Base-by-base conservation (phyloP, 2,329 filamentous ascomycete species). In the Cordyceps cicadae region DNA sequence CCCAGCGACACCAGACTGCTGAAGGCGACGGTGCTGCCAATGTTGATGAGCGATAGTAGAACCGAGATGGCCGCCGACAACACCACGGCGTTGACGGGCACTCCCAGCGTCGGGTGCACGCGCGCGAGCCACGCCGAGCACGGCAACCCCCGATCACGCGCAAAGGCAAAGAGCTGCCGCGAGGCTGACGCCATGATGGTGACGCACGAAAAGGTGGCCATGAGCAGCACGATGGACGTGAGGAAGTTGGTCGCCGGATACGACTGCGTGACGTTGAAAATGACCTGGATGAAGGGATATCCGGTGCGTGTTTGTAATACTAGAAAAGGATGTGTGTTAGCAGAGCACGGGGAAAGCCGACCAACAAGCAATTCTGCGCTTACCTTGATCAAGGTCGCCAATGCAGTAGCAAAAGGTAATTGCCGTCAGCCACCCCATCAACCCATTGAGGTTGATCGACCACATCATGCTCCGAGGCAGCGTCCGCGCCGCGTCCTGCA, bases 61-160 rank as follows among this genome's bases (percentile, higher is more conserved):
- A 70, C 65, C 0, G 79, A 79, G 26, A 76, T 74, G 3, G 73
- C 69, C 46, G 75, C 79, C n/a, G 77, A 79, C 21, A 58, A 7
- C 1, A 59, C 73, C 7, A 89, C 72, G 0, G 85, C 79, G 66
- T 88, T 86, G 24, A 88, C 71, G 1, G 86, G 86, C 2, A 87
- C 79, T 1, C 80, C 79, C 1, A 87, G 76, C 24, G 69, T 76
- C 0, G 77, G 75, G 67, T 88, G 82, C 2, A 88, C 79, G 56
- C 75, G 76, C 37, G 83, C 78, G 62, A 87, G 85, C 65, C 83
- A 72, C 2, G 68, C 72, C 9, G 82, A 84, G 55, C 77, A 77
- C 0, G 26, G 70, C 70, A 88, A 77, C 17, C 85, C 86, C n/a
- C 71, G 67, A 63, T 75, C 73, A 15, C 73, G 67, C 3, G 65